Evolutionary conservation across 2,329 filamentous ascomycete species (phyloP), one percentile per base, ranked within the genome.

Genomic region (Fusarium newnesense): DNA sequence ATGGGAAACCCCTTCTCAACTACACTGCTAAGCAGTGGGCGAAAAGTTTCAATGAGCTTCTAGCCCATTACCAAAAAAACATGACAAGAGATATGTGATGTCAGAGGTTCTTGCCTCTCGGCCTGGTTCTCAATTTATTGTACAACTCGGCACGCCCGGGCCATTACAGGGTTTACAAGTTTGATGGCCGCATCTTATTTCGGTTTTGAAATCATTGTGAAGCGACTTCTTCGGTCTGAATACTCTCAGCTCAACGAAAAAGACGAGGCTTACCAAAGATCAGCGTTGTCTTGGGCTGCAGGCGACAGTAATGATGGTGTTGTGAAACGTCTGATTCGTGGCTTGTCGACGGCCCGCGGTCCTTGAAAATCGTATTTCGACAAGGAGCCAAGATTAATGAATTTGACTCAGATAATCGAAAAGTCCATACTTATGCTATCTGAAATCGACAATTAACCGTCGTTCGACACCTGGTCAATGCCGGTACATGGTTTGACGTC

Each of bases 131-230:
- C 7, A 9, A 4, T 49, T 4, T 49, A 32, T 9, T 49, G 28
- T 10, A 18, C 0, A 49, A 49, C 21, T 32, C 46, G 46, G 2
- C 46, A 49, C 7, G 9, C 7, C 21, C 30, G 15, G 7, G 3
- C 1, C 0, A 10, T 32, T 9, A 0, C 30, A 24, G 47, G 15
- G 1, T 24, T 34, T 9, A 50, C 30, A 3, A 34, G 4, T 2
- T 50, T 50, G 15, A 50, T 50, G 47, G 47, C 5, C 6, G 47
- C 15, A 19, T 50, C 47, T 34, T 50, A 50, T 13, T 50, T 50
- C 13, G 28, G 46, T 12, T 21, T 50, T 18, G 10, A 50, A 9
- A 0, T n/a, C 11, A 7, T 49, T n/a, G 10, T 49, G 28, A 34
- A 11, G 4, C 30, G 28, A 7, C 4, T 32, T 8, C 15, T 49